These are phyloP conservation scores for Aquanectria penicillioides DNA, from an alignment of 2,329 filamentous ascomycete genomes.

Conservation along the genomic window DNA sequence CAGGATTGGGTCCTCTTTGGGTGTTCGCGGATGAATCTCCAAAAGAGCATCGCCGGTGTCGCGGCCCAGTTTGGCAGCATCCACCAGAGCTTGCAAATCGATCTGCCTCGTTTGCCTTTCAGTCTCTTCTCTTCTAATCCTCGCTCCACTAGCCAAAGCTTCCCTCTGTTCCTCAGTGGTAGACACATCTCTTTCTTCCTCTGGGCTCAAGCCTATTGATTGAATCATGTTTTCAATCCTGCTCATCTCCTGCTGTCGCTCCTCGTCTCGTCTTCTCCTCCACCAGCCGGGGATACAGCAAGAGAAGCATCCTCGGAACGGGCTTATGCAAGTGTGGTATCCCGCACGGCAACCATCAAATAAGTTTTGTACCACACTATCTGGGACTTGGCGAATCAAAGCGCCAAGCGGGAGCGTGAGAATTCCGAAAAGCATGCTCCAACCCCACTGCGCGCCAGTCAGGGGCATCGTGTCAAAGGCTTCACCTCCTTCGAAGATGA, in stretches of 20 bases:
- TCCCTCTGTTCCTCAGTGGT: constrained; percentile 38
- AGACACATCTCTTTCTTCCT: constrained; percentile 30
- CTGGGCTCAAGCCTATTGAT: constrained; percentile 29
- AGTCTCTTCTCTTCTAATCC: constrained; percentile 25
- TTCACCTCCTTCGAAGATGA: constrained; percentile 74
- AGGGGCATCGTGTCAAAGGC: constrained; percentile 72
- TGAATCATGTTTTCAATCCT: constrained; percentile 38
- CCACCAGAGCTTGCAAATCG: constrained; percentile 45
- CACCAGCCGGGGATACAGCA: constrained; percentile 36
- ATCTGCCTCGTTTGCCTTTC: constrained; percentile 37
- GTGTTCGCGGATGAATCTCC: constrained; percentile 54
- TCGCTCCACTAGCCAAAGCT: constrained; percentile 35
- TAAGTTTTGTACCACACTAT: constrained; percentile 43
- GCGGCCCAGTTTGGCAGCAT: constrained; percentile 43
- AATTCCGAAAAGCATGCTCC: constrained; percentile 74
- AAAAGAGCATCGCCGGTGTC: constrained; percentile 42
- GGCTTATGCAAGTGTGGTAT: constrained; percentile 32
- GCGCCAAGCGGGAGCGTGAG: constrained; percentile 72
- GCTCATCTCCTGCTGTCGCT: constrained; percentile 36
- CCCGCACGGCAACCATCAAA: constrained; percentile 39
- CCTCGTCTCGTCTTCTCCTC: constrained; percentile 29
- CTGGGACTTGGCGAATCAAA: constrained; percentile 53
- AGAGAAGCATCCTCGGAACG: constrained; percentile 32
- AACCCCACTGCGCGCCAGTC: constrained; percentile 74
- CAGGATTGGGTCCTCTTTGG: constrained; percentile 52